phyloP scores from a whole-genome alignment of 2,329 filamentous ascomycete genomes.

The Beauveria medogensis region DNA sequence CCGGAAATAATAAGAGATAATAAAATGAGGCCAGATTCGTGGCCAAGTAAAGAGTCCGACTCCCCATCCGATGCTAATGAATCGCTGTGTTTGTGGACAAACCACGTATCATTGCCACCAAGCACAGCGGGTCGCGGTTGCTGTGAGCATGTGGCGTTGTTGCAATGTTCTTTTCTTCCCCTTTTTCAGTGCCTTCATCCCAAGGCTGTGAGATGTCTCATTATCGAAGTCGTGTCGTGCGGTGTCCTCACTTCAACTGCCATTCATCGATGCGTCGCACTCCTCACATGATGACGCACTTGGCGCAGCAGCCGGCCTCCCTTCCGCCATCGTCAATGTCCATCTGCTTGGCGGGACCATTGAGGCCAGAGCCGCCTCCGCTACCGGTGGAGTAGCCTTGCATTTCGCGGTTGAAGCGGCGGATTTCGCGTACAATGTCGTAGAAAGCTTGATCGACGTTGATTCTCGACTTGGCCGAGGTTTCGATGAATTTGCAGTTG shows the following conservation, averaged over 20 bases:
- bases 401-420: constrained; percentile 98
- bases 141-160: not conserved
- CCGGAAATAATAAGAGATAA: constrained; percentile 15
- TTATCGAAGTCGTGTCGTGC: constrained; percentile 3
- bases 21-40: constrained; percentile 16
- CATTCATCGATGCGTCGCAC: not conserved
- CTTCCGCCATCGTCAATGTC: constrained; percentile 64
- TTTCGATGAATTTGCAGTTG: constrained; percentile 98
- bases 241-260: not conserved
- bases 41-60: constrained; percentile 29
- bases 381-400: constrained; percentile 72
- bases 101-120: constrained; percentile 8
- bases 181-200: not conserved
- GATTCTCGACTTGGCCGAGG: constrained; percentile 94
- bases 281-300: constrained; percentile 79
- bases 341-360: constrained; percentile 63
- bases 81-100: constrained; percentile 17
- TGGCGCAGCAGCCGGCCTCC: constrained; percentile 72
- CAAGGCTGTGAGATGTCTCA: not conserved
- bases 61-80: constrained; percentile 31
- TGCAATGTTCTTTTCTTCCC: constrained; percentile 1
- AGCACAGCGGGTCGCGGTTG: not conserved
- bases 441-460: constrained; percentile 99
- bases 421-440: constrained; percentile 95
- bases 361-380: constrained; percentile 53